Base-by-base conservation (phyloP, 1,139 yeast genomes). In the Suhomyces wounanorum region DNA sequence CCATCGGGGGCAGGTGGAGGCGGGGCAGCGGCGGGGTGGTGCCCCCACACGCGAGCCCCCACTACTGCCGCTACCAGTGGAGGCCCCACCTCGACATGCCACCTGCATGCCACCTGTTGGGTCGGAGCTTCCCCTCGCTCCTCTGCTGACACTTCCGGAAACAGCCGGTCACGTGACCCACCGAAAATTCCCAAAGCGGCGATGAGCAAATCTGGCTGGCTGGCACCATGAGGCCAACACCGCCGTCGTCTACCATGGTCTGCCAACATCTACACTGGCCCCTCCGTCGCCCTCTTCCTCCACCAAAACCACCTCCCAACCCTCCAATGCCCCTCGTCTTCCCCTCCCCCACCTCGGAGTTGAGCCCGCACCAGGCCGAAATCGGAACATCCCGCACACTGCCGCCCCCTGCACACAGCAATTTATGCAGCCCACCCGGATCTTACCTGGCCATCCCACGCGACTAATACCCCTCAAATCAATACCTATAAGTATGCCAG, bases 391-490 rank as follows among this genome's bases (percentile, higher is more conserved):
- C 39, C 38, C 38, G 44, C 44, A 16, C 39, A 9, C 31, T 16
- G 18, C 33, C 42, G 30, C 42, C 42, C 21, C 42, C 42, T 40
- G 21, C 33, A 16, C 42, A 37, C 42, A 16, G 33, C 17, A 9
- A n/a, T 9, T 13, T 14, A 26, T 31, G 45, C 40, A 44, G 26
- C 18, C 35, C 47, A 44, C 47, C 47, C 47, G 47, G 47, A 38
- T 39, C 47, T 25, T 30, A 38, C 47, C 47, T 44, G 47, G 17
- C 44, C 37, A 23, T 44, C 46, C 41, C 36, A 25, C 42, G 41
- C 41, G 33, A 40, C 35, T 11, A 40, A 40, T 40, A 40, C 42
- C 42, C 42, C 42, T 40, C 42, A 40, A 40, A 23, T 26, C 42
- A 25, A 18, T 13, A 14, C 33, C 23, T 40, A 40, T 40, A 40